These are phyloP conservation scores for Farysia itapuensis DNA, from an alignment of 1,284 basidiomycete genomes.

Conservation along the genomic window DNA sequence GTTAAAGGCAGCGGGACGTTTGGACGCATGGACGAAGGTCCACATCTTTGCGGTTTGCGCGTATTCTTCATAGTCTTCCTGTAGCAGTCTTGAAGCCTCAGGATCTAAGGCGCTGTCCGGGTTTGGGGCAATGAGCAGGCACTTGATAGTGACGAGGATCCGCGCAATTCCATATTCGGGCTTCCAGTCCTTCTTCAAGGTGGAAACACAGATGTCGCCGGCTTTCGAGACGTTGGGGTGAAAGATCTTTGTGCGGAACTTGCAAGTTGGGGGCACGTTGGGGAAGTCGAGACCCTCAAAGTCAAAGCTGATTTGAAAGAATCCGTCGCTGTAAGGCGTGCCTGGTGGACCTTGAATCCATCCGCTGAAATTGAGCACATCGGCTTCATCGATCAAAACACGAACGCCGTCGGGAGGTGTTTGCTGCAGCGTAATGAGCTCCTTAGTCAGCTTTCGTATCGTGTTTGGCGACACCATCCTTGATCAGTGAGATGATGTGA, in stretches of 20 bases:
- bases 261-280: slow-evolving; percentile 15
- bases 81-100: slow-evolving; percentile 84
- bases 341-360: slow-evolving; percentile 66
- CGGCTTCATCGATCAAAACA: slow-evolving; percentile 19
- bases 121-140: slow-evolving; percentile 91
- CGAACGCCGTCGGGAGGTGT: slow-evolving; percentile 21
- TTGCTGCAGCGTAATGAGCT: slow-evolving; percentile 11
- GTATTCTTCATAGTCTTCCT: slow-evolving; percentile 75
- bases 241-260: slow-evolving; percentile 69
- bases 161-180: slow-evolving; percentile 84
- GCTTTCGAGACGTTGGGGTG: slow-evolving; percentile 87
- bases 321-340: slow-evolving; percentile 73
- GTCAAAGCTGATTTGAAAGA: slow-evolving; percentile 35
- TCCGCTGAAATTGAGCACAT: slow-evolving; percentile 23
- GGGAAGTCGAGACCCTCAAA: slow-evolving; percentile 35
- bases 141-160: slow-evolving; percentile 82
- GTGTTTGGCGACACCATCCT: slow-evolving; percentile 24
- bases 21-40: slow-evolving; percentile 80
- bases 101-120: slow-evolving; percentile 93
- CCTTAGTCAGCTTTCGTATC: slow-evolving; percentile 16
- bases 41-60: slow-evolving; percentile 80
- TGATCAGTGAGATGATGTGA: too few relatives aligned
- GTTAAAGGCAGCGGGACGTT: slow-evolving; percentile 2
- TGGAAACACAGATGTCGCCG: slow-evolving; percentile 96
- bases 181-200: slow-evolving; percentile 95